phyloP scores from a whole-genome alignment of 176 grass and related monocot species.

The Juncus inflexus region DNA sequence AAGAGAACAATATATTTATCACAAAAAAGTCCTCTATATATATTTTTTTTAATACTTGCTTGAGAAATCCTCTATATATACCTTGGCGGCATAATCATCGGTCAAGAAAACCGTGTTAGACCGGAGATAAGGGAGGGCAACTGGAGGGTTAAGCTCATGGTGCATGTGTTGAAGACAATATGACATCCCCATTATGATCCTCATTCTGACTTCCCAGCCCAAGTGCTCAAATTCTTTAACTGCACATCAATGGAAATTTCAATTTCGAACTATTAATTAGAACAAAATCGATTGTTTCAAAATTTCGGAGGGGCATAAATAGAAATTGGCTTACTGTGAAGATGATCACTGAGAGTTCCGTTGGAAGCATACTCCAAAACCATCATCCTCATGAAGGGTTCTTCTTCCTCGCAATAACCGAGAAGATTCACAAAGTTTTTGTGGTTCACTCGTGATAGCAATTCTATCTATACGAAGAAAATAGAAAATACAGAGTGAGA shows the following conservation, averaged over 20 bases:
- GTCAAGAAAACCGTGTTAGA: constrained; percentile 61
- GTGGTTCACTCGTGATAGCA: constrained; percentile 72
- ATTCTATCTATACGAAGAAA: constrained; percentile 70
- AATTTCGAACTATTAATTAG: not conserved
- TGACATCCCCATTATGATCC: constrained; percentile 76
- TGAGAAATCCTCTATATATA: constrained; percentile 25
- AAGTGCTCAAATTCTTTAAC: constrained; percentile 82
- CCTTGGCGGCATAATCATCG: constrained; percentile 90
- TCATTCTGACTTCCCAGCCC: constrained; percentile 83
- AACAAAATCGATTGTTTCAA: not conserved
- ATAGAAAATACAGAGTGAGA: constrained; percentile 2
- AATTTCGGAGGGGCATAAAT: constrained; percentile 3
- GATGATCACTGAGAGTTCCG: constrained; percentile 78
- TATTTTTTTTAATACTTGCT: too few species aligned
- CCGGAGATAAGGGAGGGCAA: constrained; percentile 38
- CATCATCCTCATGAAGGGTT: constrained; percentile 96
- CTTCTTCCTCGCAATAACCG: constrained; percentile 75
- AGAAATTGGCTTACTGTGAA: constrained; percentile 56
- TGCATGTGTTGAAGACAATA: constrained; percentile 95
- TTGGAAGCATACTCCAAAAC: constrained; percentile 86
- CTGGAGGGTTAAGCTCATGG: constrained; percentile 67
- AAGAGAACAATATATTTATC: too few species aligned
- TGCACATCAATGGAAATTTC: constrained; percentile 31
- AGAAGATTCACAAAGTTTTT: constrained; percentile 94
- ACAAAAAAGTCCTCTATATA: not conserved